These are phyloP conservation scores for Neolecta irregularis DNA, from an alignment of 1,139 yeast species.

Conservation along the genomic window DNA sequence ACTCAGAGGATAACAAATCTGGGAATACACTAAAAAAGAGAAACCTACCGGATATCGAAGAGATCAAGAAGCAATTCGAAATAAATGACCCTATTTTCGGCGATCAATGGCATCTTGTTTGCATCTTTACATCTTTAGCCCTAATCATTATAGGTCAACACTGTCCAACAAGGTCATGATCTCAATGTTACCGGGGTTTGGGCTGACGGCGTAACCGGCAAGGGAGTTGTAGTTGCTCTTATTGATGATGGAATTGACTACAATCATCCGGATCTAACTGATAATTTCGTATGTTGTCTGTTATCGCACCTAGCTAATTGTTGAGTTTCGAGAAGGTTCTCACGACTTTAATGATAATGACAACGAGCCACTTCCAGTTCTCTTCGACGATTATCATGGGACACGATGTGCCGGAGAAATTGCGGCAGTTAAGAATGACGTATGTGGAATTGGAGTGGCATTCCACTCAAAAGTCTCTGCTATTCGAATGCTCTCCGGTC, in stretches of 20 bases:
- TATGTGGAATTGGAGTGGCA: slow-evolving; percentile 92
- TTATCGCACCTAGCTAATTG: not conserved
- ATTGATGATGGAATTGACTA: slow-evolving; percentile 91
- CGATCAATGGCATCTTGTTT: slow-evolving; percentile 70
- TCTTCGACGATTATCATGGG: slow-evolving; percentile 84
- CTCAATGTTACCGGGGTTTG: slow-evolving; percentile 78
- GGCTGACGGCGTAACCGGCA: slow-evolving; percentile 60
- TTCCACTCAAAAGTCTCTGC: slow-evolving; percentile 78
- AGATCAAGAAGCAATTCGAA: slow-evolving; percentile 32
- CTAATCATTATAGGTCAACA: slow-evolving; percentile 31
- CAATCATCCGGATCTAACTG: slow-evolving; percentile 54
- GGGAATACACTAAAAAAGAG: slow-evolving; percentile 8
- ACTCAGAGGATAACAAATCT: slow-evolving; percentile 7
- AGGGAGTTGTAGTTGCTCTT: slow-evolving; percentile 67
- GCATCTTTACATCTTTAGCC: not conserved
- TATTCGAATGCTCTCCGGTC: slow-evolving; percentile 69
- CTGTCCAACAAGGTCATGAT: slow-evolving; percentile 61
- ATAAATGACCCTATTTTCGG: slow-evolving; percentile 70
- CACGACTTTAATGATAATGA: slow-evolving; percentile 83
- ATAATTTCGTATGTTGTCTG: slow-evolving; percentile 30
- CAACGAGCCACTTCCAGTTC: slow-evolving; percentile 61
- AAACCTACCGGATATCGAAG: slow-evolving; percentile 13
- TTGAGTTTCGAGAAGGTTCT: slow-evolving; percentile 51
- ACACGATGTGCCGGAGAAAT: slow-evolving; percentile 98
- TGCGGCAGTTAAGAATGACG: slow-evolving; percentile 67